Conservation (phyloP, 1,284 basidiomycete species). For the Inonotus obliquus region DNA sequence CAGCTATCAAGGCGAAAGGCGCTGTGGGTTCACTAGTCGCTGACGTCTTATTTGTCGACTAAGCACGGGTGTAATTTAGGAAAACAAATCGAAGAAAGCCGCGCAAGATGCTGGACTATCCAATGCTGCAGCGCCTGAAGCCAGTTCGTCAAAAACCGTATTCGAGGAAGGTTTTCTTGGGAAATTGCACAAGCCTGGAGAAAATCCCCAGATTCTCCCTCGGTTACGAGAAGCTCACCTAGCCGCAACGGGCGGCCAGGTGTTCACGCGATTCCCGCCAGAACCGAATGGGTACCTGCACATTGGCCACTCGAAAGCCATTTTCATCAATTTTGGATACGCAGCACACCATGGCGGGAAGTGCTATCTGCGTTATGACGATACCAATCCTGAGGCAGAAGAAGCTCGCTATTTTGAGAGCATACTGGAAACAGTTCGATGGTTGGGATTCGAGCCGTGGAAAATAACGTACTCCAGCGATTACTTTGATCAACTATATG, state of each 20-base stretch:
- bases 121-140: constrained; percentile 34
- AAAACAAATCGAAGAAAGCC: constrained; percentile 44
- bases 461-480: constrained; percentile 99
- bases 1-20: constrained; percentile 59
- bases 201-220: constrained; percentile 84
- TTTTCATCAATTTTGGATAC: constrained; percentile 98
- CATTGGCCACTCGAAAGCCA: constrained; percentile 97
- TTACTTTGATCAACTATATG: constrained; percentile 89
- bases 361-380: constrained; percentile 94
- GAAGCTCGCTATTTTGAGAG: constrained; percentile 96
- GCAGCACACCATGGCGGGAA: constrained; percentile 89
- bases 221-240: constrained; percentile 82
- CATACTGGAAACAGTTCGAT: constrained; percentile 92
- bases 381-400: constrained; percentile 98
- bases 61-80: constrained; percentile 1
- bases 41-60: neutral
- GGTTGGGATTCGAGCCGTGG: constrained; percentile 98
- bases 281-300: constrained; percentile 98
- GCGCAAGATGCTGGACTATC: constrained; percentile 18
- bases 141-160: constrained; percentile 58
- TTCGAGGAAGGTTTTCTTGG: constrained; percentile 97
- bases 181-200: constrained; percentile 89
- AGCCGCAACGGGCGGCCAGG: constrained; percentile 74
- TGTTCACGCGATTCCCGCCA: constrained; percentile 97
- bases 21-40: constrained; percentile 48